Conservation (phyloP, 805 yeast genomes). For the Jamesozyma hellenica region DNA sequence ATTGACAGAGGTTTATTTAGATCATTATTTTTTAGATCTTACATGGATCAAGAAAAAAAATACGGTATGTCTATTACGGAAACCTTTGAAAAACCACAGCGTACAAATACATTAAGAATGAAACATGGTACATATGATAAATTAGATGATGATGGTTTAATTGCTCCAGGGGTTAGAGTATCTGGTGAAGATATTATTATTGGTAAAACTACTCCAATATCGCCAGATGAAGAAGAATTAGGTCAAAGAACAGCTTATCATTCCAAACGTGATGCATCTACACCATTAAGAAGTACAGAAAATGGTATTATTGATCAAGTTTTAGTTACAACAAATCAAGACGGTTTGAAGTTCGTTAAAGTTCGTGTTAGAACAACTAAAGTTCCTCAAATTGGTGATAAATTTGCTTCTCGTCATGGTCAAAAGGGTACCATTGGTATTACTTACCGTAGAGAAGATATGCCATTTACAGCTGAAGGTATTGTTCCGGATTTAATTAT, state of each 20-base stretch:
- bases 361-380: conserved; percentile 98
- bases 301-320: conserved; percentile 98
- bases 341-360: conserved; percentile 93
- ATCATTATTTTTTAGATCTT: conserved; percentile 90
- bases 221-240: conserved; percentile 97
- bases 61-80: conserved; percentile 98
- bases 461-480: conserved; percentile 96
- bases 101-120: conserved; percentile 88
- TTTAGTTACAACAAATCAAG: conserved; percentile 91
- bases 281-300: conserved; percentile 93
- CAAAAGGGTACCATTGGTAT: conserved; percentile 99
- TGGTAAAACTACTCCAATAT: conserved; percentile 97
- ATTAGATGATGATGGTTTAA: conserved; percentile 94
- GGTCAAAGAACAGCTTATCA: conserved; percentile 98
- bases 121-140: conserved; percentile 98
- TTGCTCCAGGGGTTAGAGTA: conserved; percentile 96
- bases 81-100: conserved; percentile 93
- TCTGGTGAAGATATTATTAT: conserved; percentile 98
- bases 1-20: conserved; percentile 95
- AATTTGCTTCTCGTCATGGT: conserved; percentile 98
- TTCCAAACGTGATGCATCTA: conserved; percentile 96
- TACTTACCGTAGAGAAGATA: conserved; percentile 94
- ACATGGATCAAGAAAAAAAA: conserved; percentile 97
- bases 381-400: conserved; percentile 97
- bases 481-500: conserved; percentile 94